Evolutionary conservation across 2,329 filamentous ascomycete species (phyloP), one percentile per base, ranked within the genome.

Genomic region (Trichophyton simii): DNA sequence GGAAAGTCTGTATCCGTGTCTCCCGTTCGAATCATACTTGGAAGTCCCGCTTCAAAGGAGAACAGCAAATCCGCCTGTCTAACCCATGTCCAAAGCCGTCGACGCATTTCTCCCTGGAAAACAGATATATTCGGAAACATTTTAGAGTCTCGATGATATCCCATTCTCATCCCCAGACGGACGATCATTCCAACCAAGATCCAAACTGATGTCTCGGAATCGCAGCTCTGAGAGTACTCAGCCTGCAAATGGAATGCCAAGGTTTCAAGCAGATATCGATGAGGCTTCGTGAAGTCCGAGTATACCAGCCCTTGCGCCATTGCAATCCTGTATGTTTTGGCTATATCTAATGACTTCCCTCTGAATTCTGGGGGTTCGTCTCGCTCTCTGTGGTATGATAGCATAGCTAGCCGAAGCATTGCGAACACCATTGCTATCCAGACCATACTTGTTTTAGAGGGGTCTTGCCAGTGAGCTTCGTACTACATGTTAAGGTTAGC

Each of bases 21-120:
- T 41, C 85, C 80, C 25, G 79, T 77, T 61, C 83, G 79, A 52
- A 87, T 77, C 82, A 87, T 85, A 67, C 80, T 80, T 1, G 86
- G 86, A 60, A 89, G 75, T 1, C 86, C 86, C 63, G 87, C 79
- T 67, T 88, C 85, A 67, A 87, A 87, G 1, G 83, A 82, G 28
- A 85, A 83, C 3, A 88, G 71, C 2, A 85, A 71, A 67, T 88
- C 86, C 55, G 87, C 77, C 67, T 86, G 83, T 38, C 77, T 70
- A 7, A 79, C 75, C 67, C 77, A 78, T 0, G 74, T 72, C 78
- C 78, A 80, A 15, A 80, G 71, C 44, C 78, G 72, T 31, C 78
- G 71, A 28, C 78, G 74, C 72, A 80, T 83, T 71, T 87, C 84
- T 13, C 81, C 83, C 66, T 84, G 79, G 66, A 84, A 86, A 2